Evolutionary conservation across 2,329 filamentous ascomycete species (phyloP), one percentile per base, ranked within the genome.

Genomic region (Dactylonectria macrodidyma): DNA sequence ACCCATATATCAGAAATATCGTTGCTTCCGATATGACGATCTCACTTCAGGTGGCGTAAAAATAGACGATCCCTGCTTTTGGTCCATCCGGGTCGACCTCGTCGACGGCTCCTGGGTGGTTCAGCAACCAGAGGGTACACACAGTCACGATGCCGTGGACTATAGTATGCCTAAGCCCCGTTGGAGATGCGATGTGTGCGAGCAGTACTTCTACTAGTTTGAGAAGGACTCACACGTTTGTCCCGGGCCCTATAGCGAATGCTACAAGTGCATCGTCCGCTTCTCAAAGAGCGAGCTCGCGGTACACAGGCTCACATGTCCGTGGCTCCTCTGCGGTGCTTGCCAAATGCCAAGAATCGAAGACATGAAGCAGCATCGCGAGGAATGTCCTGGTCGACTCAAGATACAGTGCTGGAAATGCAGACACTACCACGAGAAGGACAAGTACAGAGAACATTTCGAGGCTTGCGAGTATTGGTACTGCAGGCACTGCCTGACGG

Each of bases 381-480:
- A 51, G 12, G 48, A 51, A 6, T 51, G 48, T n/a, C 41, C 3
- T 7, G 41, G 41, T 44, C 41, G 14, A 44, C 41, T 3, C 41
- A 7, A 44, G 41, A 44, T 16, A 44, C 41, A 44, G 41, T 44
- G 41, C 41, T 16, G 3, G 14, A 44, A 44, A 44, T 58, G 55
- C 55, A 46, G 38, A 36, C 55, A 58, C 46, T 44, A 30, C 34
- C 30, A 46, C 55, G 22, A 58, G 36, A 44, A 44, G 41, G n/a
- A 44, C 8, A 44, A 44, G 41, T 5, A 16, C 8, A 16, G n/a
- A 44, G 57, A 59, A 59, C 57, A 59, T 54, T 3, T 61, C 34
- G 26, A 61, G 59, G 46, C 59, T 61, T 61, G 59, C 59, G 59
- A 61, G 59, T 61, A 52, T 54, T 61, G 59, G 59, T 19, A 9